A percentile compares a stretch with the other conserved stretches of the same genome.
These are phyloP conservation scores for Salix viminalis DNA, from an alignment of 345 rosid genomes.

Conservation along the genomic window DNA sequence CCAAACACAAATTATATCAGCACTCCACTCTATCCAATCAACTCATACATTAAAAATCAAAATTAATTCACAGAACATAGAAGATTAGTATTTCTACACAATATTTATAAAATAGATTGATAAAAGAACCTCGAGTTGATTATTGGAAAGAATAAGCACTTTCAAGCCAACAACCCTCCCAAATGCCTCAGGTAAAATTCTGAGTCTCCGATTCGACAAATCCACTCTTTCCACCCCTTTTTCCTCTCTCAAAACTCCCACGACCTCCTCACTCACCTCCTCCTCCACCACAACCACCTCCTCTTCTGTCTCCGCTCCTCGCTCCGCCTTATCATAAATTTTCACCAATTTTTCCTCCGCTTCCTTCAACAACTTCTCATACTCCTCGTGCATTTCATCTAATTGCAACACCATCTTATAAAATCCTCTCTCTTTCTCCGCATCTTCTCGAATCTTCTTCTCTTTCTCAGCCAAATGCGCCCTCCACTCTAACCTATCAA, in stretches of 20 bases:
- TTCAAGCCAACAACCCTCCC: conserved; percentile 60
- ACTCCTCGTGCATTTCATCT: conserved; percentile 76
- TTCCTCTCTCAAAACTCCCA: conserved; percentile 51
- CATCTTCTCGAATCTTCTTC: conserved; percentile 43
- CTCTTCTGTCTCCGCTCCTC: conserved; percentile 13
- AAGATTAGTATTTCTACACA: background rate
- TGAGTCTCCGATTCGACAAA: conserved; percentile 53
- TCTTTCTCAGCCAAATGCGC: conserved; percentile 55
- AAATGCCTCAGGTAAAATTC: conserved; percentile 74
- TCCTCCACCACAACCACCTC: conserved; percentile 23
- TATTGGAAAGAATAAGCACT: conserved; percentile 59
- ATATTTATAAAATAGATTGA: background rate
- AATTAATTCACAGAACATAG: background rate
- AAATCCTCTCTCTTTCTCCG: conserved; percentile 51
- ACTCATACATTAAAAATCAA: background rate
- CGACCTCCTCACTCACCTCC: conserved; percentile 51
- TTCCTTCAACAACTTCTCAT: conserved; percentile 69
- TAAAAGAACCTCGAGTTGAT: conserved; percentile 65
- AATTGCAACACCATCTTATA: conserved; percentile 54
- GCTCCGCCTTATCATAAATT: conserved; percentile 62
- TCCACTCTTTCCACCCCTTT: conserved; percentile 60
- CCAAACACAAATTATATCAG: background rate
- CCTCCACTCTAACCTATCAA: conserved; percentile 54
- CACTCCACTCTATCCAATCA: background rate
- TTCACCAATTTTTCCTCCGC: conserved; percentile 67